phyloP scores from a whole-genome alignment of 331 rosid species.

The Pyracantha coccinea region DNA sequence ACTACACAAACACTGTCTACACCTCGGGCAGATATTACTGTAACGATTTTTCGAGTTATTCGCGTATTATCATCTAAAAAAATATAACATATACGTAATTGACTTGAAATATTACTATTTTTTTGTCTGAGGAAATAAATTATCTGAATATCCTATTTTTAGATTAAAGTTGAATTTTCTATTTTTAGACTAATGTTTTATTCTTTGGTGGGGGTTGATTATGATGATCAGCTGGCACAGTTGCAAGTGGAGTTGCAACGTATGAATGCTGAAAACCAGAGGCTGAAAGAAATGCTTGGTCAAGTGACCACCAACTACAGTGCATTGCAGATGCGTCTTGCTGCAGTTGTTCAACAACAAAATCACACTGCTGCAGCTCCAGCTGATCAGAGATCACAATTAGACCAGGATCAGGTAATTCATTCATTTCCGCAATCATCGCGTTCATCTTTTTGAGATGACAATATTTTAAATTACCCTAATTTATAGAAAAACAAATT shows the following conservation, averaged over 20 bases:
- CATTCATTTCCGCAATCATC: background rate
- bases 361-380: slow-evolving; percentile 11
- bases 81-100: background rate
- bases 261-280: slow-evolving; percentile 70
- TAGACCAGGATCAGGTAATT: slow-evolving; percentile 36
- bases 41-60: background rate
- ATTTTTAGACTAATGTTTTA: background rate
- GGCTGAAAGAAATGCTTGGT: slow-evolving; percentile 66
- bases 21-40: no score
- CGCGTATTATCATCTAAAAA: no score
- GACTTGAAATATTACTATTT: background rate
- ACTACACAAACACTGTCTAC: background rate
- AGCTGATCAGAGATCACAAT: slow-evolving; percentile 16
- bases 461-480: background rate
- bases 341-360: slow-evolving; percentile 56
- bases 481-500: no score
- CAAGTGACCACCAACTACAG: slow-evolving; percentile 69
- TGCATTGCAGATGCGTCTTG: slow-evolving; percentile 65
- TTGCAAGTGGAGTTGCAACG: slow-evolving; percentile 69
- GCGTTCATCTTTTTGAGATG: no score
- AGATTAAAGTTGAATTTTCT: background rate
- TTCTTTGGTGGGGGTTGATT: background rate
- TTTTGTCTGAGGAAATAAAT: no score
- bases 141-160: background rate
- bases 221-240: slow-evolving; percentile 44